phyloP scores from a whole-genome alignment of 257 asterid genomes.

The Solanum habrochaites region DNA sequence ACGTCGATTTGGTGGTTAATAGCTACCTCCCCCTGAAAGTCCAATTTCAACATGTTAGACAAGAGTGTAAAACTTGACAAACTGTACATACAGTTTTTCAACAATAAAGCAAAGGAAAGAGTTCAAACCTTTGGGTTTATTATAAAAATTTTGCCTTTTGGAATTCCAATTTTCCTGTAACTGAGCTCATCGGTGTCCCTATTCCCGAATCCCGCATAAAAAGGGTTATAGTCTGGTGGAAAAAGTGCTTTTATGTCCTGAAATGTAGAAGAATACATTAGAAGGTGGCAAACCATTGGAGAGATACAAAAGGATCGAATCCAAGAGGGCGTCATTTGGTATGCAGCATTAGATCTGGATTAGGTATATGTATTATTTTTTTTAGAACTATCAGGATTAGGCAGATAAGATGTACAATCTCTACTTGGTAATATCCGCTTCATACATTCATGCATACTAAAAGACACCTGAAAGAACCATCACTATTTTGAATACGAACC shows the following conservation, averaged over 20 bases:
- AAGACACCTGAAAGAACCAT: background rate
- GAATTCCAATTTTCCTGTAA: slow-evolving; percentile 94
- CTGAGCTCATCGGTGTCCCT: slow-evolving; percentile 98
- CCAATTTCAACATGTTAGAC: background rate
- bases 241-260: slow-evolving; percentile 99
- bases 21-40: slow-evolving; percentile 92
- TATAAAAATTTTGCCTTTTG: slow-evolving; percentile 94
- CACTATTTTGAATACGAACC: slow-evolving; percentile 26
- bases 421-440: background rate
- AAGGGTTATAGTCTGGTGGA: slow-evolving; percentile 90
- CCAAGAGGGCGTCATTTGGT: background rate
- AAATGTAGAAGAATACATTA: background rate
- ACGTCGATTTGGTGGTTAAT: slow-evolving; percentile 78
- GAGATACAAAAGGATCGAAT: background rate
- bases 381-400: background rate
- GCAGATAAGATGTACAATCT: background rate
- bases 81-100: background rate
- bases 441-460: background rate
- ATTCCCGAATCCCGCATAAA: slow-evolving; percentile 97
- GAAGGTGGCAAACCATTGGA: background rate
- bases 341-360: background rate
- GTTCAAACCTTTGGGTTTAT: slow-evolving; percentile 83
- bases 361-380: too few species aligned
- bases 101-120: background rate
- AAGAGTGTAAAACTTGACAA: background rate